Conservation (phyloP, 2,329 filamentous ascomycete genomes). For the Talaromyces rugulosus region DNA sequence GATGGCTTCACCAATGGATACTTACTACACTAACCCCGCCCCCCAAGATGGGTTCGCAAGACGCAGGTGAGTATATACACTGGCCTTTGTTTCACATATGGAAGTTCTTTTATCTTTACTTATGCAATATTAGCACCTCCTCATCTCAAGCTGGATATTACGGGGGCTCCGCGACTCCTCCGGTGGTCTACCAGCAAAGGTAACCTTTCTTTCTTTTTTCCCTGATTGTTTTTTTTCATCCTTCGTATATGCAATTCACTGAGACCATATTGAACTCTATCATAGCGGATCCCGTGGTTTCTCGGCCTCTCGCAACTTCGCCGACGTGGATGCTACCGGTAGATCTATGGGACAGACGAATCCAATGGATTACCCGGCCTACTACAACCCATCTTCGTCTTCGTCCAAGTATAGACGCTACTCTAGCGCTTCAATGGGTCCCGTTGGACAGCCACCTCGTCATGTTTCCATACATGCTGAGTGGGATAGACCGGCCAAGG, state of each 20-base stretch:
- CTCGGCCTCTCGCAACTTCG: conserved; percentile 24
- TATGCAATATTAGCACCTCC: conserved; percentile 1
- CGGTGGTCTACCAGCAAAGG: conserved; percentile 36
- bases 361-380: conserved; percentile 28
- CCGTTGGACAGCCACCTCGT: conserved; percentile 26
- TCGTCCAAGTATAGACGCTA: conserved; percentile 24
- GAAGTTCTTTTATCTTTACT: not conserved
- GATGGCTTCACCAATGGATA: conserved; percentile 24
- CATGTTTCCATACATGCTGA: conserved; percentile 29
- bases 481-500: conserved; percentile 28
- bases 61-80: conserved; percentile 28
- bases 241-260: conserved; percentile 9
- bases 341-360: conserved; percentile 18
- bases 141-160: conserved; percentile 27
- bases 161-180: conserved; percentile 22
- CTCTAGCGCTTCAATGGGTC: conserved; percentile 26
- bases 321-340: conserved; percentile 20
- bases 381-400: conserved; percentile 25
- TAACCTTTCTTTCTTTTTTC: conserved; percentile 12
- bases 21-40: conserved; percentile 25
- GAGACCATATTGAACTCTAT: conserved; percentile 13
- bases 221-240: not conserved
- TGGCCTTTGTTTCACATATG: not conserved
- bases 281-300: conserved; percentile 30
- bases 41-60: conserved; percentile 30